These are phyloP conservation scores for Aegilops longissima DNA, from an alignment of 176 grass and related monocot species.

Conservation along the genomic window DNA sequence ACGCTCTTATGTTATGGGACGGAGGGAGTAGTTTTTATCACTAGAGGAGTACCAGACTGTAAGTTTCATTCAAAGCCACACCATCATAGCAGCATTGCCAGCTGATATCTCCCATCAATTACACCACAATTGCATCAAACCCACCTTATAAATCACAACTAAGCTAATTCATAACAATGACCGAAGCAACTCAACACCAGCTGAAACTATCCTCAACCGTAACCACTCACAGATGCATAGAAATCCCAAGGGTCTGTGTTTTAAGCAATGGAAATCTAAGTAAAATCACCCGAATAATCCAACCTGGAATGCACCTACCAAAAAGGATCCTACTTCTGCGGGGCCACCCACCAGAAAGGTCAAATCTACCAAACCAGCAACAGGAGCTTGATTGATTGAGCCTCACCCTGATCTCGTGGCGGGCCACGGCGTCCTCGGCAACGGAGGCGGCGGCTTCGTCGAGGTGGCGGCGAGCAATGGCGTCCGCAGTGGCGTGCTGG, in stretches of 20 bases:
- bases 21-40: background rate
- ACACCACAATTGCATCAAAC: background rate
- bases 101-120: background rate
- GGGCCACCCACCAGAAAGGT: background rate
- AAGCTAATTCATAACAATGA: background rate
- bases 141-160: background rate
- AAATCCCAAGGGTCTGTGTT: constrained; percentile 2
- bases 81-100: background rate
- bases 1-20: no score
- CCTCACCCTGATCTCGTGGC: constrained; percentile 82
- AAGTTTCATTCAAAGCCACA: background rate
- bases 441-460: constrained; percentile 53
- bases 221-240: background rate
- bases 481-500: constrained; percentile 90
- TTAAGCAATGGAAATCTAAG: constrained; percentile 6
- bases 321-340: background rate
- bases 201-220: background rate
- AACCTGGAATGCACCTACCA: background rate
- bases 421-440: constrained; percentile 65
- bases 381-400: background rate
- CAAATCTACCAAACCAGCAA: constrained; percentile 7
- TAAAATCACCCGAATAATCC: background rate
- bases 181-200: background rate
- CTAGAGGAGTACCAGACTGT: background rate
- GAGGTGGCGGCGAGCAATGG: constrained; percentile 57